Evolutionary conservation across 2,329 filamentous ascomycete genomes (phyloP).

Genomic region (Hypoxylon sp.): DNA sequence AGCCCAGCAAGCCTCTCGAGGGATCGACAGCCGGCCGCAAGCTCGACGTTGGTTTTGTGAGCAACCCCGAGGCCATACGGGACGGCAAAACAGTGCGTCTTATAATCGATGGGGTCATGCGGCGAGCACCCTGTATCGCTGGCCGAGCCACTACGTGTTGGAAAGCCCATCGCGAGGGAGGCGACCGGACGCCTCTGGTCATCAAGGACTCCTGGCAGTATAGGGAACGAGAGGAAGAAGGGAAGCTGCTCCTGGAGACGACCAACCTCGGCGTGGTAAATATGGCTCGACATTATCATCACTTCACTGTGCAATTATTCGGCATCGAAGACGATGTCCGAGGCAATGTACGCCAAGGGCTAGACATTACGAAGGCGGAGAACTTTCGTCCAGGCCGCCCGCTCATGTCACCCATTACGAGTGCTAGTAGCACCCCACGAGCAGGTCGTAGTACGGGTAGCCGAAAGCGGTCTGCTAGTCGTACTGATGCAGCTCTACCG

Average conservation of each 20-base stretch:
- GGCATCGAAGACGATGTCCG: conserved; percentile 2
- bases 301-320: conserved; percentile 44
- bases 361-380: not conserved
- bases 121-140: conserved; percentile 44
- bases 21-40: conserved; percentile 45
- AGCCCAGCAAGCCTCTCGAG: conserved; percentile 36
- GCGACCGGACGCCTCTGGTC: conserved; percentile 47
- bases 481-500: too few species aligned
- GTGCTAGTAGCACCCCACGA: not conserved
- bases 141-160: conserved; percentile 54
- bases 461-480: too few species aligned
- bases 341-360: not conserved
- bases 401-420: not conserved
- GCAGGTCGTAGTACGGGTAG: conserved; percentile 2
- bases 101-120: conserved; percentile 50
- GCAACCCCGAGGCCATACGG: conserved; percentile 47
- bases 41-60: conserved; percentile 46
- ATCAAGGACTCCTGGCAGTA: conserved; percentile 58
- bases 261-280: conserved; percentile 49
- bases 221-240: conserved; percentile 52
- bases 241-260: conserved; percentile 49
- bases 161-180: conserved; percentile 51
- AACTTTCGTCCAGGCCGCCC: too few species aligned
- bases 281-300: conserved; percentile 53
- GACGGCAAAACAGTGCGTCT: conserved; percentile 49